These are phyloP conservation scores for Halenospora varia DNA, from an alignment of 495 filamentous ascomycete species.

Conservation along the genomic window DNA sequence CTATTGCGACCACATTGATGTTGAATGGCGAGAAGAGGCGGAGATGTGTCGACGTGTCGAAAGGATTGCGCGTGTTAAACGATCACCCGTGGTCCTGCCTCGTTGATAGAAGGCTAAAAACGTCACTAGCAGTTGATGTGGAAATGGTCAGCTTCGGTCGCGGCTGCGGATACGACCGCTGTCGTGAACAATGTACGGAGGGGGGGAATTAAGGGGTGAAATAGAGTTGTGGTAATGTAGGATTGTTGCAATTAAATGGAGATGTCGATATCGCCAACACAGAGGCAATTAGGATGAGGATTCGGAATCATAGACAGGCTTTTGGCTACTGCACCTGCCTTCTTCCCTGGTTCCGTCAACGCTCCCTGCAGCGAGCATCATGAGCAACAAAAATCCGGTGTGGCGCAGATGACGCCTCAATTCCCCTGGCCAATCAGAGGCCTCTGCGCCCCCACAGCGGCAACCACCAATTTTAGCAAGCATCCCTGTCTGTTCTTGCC, in stretches of 20 bases:
- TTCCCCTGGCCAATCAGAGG: too few relatives aligned
- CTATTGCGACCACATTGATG: constrained; percentile 19
- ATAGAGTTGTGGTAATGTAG: not conserved
- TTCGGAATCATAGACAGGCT: not conserved
- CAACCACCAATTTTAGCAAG: too few relatives aligned
- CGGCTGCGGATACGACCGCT: not conserved
- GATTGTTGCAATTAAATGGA: not conserved
- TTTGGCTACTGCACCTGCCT: not conserved
- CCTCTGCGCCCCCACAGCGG: too few relatives aligned
- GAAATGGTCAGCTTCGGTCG: not conserved
- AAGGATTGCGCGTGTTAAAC: not conserved
- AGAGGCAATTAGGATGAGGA: not conserved
- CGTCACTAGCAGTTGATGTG: not conserved
- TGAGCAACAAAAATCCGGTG: not conserved
- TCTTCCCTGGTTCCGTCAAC: too few relatives aligned
- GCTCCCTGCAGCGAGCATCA: not conserved
- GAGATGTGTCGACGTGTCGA: not conserved
- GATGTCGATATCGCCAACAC: not conserved
- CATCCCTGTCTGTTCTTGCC: too few relatives aligned
- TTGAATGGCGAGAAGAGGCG: not conserved
- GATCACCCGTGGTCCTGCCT: not conserved
- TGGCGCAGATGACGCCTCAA: too few relatives aligned
- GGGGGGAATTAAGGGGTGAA: not conserved
- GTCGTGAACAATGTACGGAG: not conserved
- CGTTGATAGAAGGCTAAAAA: not conserved